These are phyloP conservation scores for Coemansia sp. DNA, from an alignment of 192 early-diverging fungal genomes.

Conservation along the genomic window DNA sequence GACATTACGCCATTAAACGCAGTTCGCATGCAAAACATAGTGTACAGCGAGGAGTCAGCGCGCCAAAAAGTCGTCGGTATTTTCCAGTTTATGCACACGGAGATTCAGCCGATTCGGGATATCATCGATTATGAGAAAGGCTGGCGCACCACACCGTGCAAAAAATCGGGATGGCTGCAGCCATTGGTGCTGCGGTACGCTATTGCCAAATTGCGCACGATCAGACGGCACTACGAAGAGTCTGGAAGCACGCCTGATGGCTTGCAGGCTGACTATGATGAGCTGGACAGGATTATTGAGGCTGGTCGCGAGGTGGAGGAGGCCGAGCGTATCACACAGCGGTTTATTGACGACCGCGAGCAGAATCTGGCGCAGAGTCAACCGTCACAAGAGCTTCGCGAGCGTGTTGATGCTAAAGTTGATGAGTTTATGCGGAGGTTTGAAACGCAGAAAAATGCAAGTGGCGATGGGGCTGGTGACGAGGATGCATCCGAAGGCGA, in stretches of 20 bases:
- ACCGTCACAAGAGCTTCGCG: slow-evolving; percentile 20
- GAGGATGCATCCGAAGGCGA: slow-evolving; percentile 3
- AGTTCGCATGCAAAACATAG: slow-evolving; percentile 14
- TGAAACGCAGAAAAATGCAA: slow-evolving; percentile 7
- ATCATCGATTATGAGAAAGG: slow-evolving; percentile 37
- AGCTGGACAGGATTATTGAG: slow-evolving; percentile 22
- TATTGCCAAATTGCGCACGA: slow-evolving; percentile 18
- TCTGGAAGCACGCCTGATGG: neutral
- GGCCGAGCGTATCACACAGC: slow-evolving; percentile 6
- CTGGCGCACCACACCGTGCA: slow-evolving; percentile 22
- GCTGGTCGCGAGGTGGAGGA: slow-evolving; percentile 25
- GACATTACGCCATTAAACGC: slow-evolving; percentile 9
- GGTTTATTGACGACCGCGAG: slow-evolving; percentile 22
- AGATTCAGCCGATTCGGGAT: slow-evolving; percentile 21
- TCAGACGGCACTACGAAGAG: slow-evolving; percentile 12
- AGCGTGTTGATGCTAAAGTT: slow-evolving; percentile 28
- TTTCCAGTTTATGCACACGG: slow-evolving; percentile 35
- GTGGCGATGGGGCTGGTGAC: neutral
- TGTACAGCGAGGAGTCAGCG: slow-evolving; percentile 26
- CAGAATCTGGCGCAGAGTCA: slow-evolving; percentile 10
- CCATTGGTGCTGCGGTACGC: slow-evolving; percentile 20
- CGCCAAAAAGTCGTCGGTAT: slow-evolving; percentile 29
- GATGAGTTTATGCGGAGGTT: slow-evolving; percentile 38
- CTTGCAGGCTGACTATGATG: slow-evolving; percentile 22
- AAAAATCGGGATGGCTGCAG: slow-evolving; percentile 48